Base-by-base conservation (phyloP, 192 early-diverging fungal genomes). In the Coemansia sp. region DNA sequence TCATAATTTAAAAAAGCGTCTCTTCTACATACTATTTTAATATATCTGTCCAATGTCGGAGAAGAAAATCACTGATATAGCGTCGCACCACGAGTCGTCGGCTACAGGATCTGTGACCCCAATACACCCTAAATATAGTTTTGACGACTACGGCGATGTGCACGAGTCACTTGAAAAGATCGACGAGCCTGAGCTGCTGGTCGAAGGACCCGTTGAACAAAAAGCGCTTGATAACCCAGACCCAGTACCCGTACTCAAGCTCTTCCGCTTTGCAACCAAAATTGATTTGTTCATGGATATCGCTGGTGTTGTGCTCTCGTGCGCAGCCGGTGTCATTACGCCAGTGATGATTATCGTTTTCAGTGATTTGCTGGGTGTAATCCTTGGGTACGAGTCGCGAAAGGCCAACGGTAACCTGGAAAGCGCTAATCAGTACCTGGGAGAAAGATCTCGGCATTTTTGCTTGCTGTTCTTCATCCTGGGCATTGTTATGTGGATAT, bases 201-300 rank as follows among this genome's bases (percentile, higher is more conserved):
- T 43, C 32, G 56, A 70, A 9, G 22, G 63, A 35, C 17, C 57
- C 11, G 29, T n/a, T 23, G 12, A 25, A 15, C n/a, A 14, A 10
- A 6, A 50, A 4, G n/a, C 48, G 4, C 14, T 50, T 15, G 66
- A 60, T 5, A 12, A 60, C 27, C 48, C 54, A 1, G n/a, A 17
- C 14, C 67, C 83, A 5, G 69, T 90, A 4, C 59, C 85, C 2
- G 65, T 89, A 14, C 57, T 79, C 45, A 60, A 83, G 66, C 79
- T 95, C 41, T 93, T 88, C 63, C 86, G 87, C 11, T 95, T 90
- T 68, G 87, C 91, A 5, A 83, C 84, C 41, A 68, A 82, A 29
- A 38, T 65, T 1, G 91, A 93, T 60, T 70, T 69, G 39, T 14
- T 86, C 22, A 80, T 87, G 38, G 85, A 84, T 55, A 15, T 79